phyloP scores from a whole-genome alignment of 495 filamentous ascomycete species.

The Tuber calosporum region DNA sequence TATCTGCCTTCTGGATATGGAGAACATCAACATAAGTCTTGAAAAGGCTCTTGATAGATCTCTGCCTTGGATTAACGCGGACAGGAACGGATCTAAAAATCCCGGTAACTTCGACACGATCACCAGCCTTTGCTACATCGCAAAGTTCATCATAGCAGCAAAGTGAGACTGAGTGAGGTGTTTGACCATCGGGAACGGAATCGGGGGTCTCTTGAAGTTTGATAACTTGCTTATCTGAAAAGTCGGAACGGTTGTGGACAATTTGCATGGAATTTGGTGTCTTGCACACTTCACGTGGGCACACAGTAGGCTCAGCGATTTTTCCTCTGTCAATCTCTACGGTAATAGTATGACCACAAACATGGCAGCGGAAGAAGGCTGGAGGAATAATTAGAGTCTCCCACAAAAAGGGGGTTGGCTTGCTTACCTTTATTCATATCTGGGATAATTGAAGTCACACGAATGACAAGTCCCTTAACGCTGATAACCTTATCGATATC shows the following conservation, averaged over 20 bases:
- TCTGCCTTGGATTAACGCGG: slow-evolving; percentile 87
- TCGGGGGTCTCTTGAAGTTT: slow-evolving; percentile 98
- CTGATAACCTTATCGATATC: slow-evolving; percentile 95
- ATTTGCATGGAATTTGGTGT: slow-evolving; percentile 95
- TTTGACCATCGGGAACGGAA: slow-evolving; percentile 86
- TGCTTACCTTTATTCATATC: slow-evolving; percentile 82
- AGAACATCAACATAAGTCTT: slow-evolving; percentile 96
- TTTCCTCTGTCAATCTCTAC: slow-evolving; percentile 91
- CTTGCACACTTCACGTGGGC: slow-evolving; percentile 75
- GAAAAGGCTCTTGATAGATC: slow-evolving; percentile 86
- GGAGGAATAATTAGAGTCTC: slow-evolving; percentile 1
- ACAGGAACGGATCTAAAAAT: slow-evolving; percentile 93
- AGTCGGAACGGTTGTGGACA: slow-evolving; percentile 88
- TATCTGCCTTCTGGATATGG: slow-evolving; percentile 94
- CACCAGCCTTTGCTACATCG: slow-evolving; percentile 95
- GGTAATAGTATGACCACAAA: slow-evolving; percentile 82
- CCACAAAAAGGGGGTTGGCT: slow-evolving; percentile 11
- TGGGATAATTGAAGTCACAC: slow-evolving; percentile 89
- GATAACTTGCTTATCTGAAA: slow-evolving; percentile 97
- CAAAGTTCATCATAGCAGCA: slow-evolving; percentile 96
- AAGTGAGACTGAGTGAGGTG: slow-evolving; percentile 94
- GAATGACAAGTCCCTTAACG: slow-evolving; percentile 94
- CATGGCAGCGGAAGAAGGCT: slow-evolving; percentile 90
- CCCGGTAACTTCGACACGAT: slow-evolving; percentile 90
- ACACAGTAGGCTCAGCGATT: slow-evolving; percentile 88